These are phyloP conservation scores for Boletellus ananiceps DNA, from an alignment of 768 basidiomycete species.

Conservation along the genomic window DNA sequence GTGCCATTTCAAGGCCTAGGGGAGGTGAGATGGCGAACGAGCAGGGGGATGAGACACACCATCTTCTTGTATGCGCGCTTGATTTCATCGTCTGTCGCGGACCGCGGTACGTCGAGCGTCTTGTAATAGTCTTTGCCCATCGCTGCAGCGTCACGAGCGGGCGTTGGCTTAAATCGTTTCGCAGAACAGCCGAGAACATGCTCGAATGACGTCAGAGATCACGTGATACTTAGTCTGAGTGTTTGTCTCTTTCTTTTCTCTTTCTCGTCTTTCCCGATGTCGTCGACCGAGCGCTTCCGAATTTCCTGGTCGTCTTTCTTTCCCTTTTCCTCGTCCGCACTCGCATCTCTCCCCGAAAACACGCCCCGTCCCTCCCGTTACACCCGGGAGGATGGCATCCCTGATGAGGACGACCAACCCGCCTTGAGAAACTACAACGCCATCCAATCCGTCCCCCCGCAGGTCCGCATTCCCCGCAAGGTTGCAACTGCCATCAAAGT, in stretches of 20 bases:
- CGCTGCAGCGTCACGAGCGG: not conserved
- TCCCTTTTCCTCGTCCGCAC: conserved; percentile 68
- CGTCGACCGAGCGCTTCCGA: conserved; percentile 34
- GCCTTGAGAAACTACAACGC: conserved; percentile 71
- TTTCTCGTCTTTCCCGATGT: conserved; percentile 4
- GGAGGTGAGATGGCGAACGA: conserved; percentile 1
- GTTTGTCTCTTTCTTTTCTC: no score
- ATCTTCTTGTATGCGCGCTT: conserved; percentile 96
- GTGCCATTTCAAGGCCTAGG: conserved; percentile 88
- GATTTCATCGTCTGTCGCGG: conserved; percentile 79
- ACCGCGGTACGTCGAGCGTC: conserved; percentile 65
- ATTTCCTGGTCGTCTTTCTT: conserved; percentile 61
- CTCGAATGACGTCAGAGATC: conserved; percentile 28
- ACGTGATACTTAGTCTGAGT: not conserved
- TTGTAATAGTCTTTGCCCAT: conserved; percentile 93
- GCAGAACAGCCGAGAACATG: conserved; percentile 35
- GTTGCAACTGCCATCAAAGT: conserved; percentile 78
- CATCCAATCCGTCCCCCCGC: conserved; percentile 58
- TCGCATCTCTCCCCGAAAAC: conserved; percentile 44
- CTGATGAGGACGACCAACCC: conserved; percentile 54
- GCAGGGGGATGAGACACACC: conserved; percentile 38
- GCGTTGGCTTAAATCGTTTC: not conserved
- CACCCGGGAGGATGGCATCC: conserved; percentile 69
- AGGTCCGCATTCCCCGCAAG: conserved; percentile 77
- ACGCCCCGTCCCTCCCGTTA: conserved; percentile 42